Conservation (phyloP, 2,329 filamentous ascomycete species). For the Aspergillus melleus region DNA sequence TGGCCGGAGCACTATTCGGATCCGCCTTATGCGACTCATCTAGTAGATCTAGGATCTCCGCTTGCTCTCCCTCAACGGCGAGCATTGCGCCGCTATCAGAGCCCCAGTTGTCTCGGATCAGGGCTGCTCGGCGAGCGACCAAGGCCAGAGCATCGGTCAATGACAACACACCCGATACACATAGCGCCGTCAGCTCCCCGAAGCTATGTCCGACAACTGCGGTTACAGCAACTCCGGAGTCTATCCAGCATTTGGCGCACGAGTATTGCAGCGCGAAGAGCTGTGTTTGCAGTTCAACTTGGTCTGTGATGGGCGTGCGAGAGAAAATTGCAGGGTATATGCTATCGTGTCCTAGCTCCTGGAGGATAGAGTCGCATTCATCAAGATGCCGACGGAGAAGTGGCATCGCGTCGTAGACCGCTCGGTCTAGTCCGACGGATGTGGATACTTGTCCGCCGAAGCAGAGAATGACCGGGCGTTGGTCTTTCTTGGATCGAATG, state of each 20-base stretch:
- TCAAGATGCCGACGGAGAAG: constrained; percentile 35
- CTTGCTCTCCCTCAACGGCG: constrained; percentile 30
- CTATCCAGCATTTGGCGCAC: constrained; percentile 39
- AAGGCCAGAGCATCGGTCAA: constrained; percentile 31
- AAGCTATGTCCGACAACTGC: constrained; percentile 41
- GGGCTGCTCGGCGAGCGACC: constrained; percentile 29
- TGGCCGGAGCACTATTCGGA: background rate
- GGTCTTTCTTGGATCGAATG: constrained; percentile 1
- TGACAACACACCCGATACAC: constrained; percentile 31
- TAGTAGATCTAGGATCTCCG: constrained; percentile 1
- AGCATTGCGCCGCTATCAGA: constrained; percentile 36
- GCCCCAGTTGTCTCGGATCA: constrained; percentile 36
- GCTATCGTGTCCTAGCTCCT: constrained; percentile 22
- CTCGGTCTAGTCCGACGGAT: constrained; percentile 23
- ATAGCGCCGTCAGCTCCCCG: constrained; percentile 38
- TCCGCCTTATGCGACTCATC: background rate
- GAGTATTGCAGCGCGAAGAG: constrained; percentile 42
- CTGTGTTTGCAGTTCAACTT: constrained; percentile 34
- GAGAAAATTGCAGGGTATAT: constrained; percentile 31
- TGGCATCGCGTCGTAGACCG: constrained; percentile 26
- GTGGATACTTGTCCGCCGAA: constrained; percentile 42
- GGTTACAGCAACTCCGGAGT: constrained; percentile 34
- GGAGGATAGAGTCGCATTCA: constrained; percentile 31
- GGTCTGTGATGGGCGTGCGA: constrained; percentile 8
- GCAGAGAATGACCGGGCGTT: constrained; percentile 31